A percentile compares a stretch with the other conserved stretches of the same genome.
Evolutionary conservation across 164 flowering plant genomes (phyloP).

Genomic region (Stephania japonica): DNA sequence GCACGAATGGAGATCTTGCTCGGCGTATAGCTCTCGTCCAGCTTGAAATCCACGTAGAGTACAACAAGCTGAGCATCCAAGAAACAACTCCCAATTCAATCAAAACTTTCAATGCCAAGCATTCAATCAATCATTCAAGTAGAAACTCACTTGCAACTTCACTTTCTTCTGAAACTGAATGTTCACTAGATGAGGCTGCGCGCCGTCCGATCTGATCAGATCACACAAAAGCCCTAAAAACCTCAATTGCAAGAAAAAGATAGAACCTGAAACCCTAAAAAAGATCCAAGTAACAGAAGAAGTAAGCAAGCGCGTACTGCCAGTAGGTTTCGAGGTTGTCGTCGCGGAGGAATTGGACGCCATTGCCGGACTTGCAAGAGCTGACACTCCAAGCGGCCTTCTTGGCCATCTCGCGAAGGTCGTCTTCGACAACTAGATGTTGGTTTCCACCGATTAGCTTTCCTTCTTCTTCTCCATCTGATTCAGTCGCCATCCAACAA

Average conservation of each 20-base stretch:
- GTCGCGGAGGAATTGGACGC: constrained; percentile 77
- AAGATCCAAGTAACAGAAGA: too few species aligned
- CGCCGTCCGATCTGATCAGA: constrained; percentile 78
- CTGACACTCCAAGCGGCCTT: constrained; percentile 98
- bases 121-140: not conserved
- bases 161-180: constrained; percentile 96
- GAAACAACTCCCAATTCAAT: not conserved
- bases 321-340: constrained; percentile 83
- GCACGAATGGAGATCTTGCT: constrained; percentile 51
- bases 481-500: constrained; percentile 57
- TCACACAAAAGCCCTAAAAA: not conserved
- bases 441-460: constrained; percentile 59
- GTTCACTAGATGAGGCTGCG: constrained; percentile 89
- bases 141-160: constrained; percentile 50
- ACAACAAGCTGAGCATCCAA: constrained; percentile 47
- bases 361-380: constrained; percentile 94
- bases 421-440: constrained; percentile 54
- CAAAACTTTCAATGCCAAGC: not conserved
- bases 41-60: constrained; percentile 91
- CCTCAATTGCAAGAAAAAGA: not conserved
- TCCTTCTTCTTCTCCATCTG: constrained; percentile 87
- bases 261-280: not conserved
- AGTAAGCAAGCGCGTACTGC: constrained; percentile 71
- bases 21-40: constrained; percentile 66
- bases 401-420: constrained; percentile 81